Evolutionary conservation across 805 yeast species (phyloP).

Genomic region (Metschnikowia similis): DNA sequence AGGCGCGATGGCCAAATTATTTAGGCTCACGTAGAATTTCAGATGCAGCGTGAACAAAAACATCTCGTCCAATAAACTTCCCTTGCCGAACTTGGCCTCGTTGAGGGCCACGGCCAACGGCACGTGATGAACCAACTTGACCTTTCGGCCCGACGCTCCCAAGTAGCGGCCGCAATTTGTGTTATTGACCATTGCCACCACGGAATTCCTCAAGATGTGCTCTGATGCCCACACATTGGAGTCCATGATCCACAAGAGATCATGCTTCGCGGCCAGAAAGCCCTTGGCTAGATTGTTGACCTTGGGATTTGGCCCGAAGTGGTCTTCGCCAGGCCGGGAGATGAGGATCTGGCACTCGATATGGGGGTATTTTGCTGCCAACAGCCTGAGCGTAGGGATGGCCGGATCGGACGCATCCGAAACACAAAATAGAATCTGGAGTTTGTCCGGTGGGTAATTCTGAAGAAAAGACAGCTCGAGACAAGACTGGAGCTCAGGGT

Average conservation of each 20-base stretch:
- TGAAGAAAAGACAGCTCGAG: slow-evolving; percentile 66
- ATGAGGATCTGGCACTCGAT: slow-evolving; percentile 57
- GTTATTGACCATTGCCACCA: slow-evolving; percentile 45
- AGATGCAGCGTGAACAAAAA: slow-evolving; percentile 80
- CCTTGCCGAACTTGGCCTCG: slow-evolving; percentile 9
- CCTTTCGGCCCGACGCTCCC: slow-evolving; percentile 30
- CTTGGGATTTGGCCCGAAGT: slow-evolving; percentile 84
- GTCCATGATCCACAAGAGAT: slow-evolving; percentile 80
- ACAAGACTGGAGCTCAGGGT: slow-evolving; percentile 67
- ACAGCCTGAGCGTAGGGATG: slow-evolving; percentile 47
- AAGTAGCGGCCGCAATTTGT: slow-evolving; percentile 46
- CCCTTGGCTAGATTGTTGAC: slow-evolving; percentile 86
- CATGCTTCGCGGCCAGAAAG: slow-evolving; percentile 60
- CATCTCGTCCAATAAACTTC: slow-evolving; percentile 64
- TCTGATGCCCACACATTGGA: slow-evolving; percentile 77
- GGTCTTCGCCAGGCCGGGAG: slow-evolving; percentile 39
- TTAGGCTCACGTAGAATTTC: slow-evolving; percentile 77
- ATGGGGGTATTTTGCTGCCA: slow-evolving; percentile 51
- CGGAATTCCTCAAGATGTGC: slow-evolving; percentile 62
- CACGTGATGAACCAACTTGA: slow-evolving; percentile 74
- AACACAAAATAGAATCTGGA: slow-evolving; percentile 75
- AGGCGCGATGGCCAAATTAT: slow-evolving; percentile 71
- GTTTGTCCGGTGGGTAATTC: slow-evolving; percentile 52
- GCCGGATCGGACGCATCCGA: slow-evolving; percentile 63
- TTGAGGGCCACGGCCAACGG: slow-evolving; percentile 53